These are phyloP conservation scores for Beauveria varroae DNA, from an alignment of 2,329 filamentous ascomycete species.

Conservation along the genomic window DNA sequence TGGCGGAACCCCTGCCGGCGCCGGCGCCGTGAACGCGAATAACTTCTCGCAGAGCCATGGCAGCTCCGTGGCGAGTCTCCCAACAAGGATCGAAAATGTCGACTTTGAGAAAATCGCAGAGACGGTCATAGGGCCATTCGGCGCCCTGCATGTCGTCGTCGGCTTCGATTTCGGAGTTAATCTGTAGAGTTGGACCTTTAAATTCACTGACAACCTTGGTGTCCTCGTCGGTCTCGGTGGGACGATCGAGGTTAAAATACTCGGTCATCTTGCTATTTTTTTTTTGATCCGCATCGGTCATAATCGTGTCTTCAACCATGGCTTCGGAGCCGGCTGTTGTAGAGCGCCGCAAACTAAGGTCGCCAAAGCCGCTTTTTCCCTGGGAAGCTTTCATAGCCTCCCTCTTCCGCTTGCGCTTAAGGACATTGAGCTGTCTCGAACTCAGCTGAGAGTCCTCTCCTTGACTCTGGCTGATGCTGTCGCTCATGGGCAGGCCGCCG, in stretches of 20 bases:
- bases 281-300: constrained; percentile 43
- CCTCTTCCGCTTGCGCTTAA: constrained; percentile 90
- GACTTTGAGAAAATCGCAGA: constrained; percentile 89
- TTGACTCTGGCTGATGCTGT: constrained; percentile 30
- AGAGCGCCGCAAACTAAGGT: constrained; percentile 63
- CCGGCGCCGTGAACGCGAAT: constrained; percentile 85
- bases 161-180: constrained; percentile 78
- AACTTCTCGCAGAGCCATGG: constrained; percentile 88
- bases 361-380: constrained; percentile 83
- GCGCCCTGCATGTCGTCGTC: constrained; percentile 69
- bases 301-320: constrained; percentile 52
- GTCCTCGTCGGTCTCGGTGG: constrained; percentile 74
- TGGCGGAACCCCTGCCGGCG: constrained; percentile 70
- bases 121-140: constrained; percentile 89
- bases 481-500: constrained; percentile 25
- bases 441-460: constrained; percentile 68
- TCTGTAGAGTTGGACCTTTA: constrained; percentile 72
- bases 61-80: constrained; percentile 94
- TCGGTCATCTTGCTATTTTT: constrained; percentile 63
- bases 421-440: constrained; percentile 85
- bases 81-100: constrained; percentile 90
- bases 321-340: constrained; percentile 56
- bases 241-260: constrained; percentile 84
- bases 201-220: constrained; percentile 91
- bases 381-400: constrained; percentile 79